Conservation (phyloP, 495 filamentous ascomycete species). For the Podospora bellae-mahoneyi region DNA sequence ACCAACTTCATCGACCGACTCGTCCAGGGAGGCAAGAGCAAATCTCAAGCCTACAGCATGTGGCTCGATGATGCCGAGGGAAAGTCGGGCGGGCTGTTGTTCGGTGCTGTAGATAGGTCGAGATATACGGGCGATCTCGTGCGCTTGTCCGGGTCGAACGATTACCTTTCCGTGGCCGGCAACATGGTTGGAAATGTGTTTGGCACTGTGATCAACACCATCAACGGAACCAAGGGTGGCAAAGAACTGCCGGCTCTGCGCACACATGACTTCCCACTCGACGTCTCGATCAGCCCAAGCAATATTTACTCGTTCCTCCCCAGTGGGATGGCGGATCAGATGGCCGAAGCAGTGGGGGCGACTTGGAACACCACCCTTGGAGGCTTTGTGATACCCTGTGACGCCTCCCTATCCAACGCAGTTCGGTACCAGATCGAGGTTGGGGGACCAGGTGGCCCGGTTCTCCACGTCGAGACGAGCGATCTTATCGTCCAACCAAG, state of each 20-base stretch:
- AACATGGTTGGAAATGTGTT: conserved; percentile 44
- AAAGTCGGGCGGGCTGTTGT: conserved; percentile 68
- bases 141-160: conserved; percentile 48
- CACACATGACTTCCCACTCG: conserved; percentile 60
- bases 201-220: conserved; percentile 56
- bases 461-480: conserved; percentile 59
- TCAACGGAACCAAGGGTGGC: conserved; percentile 30
- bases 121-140: conserved; percentile 67
- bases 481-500: conserved; percentile 58
- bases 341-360: conserved; percentile 60
- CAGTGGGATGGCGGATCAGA: conserved; percentile 48
- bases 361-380: conserved; percentile 41
- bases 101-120: conserved; percentile 75
- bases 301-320: conserved; percentile 74
- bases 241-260: conserved; percentile 42
- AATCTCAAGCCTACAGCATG: conserved; percentile 72
- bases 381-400: conserved; percentile 62
- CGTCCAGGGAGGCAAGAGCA: conserved; percentile 60
- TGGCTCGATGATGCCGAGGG: conserved; percentile 69
- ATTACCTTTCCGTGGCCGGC: conserved; percentile 33
- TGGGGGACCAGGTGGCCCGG: conserved; percentile 47
- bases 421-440: conserved; percentile 58
- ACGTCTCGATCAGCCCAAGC: conserved; percentile 53
- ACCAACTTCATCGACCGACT: conserved; percentile 66
- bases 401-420: conserved; percentile 45